Conservation (phyloP, 805 yeast species). For the Debaryomyces hansenii region DNA sequence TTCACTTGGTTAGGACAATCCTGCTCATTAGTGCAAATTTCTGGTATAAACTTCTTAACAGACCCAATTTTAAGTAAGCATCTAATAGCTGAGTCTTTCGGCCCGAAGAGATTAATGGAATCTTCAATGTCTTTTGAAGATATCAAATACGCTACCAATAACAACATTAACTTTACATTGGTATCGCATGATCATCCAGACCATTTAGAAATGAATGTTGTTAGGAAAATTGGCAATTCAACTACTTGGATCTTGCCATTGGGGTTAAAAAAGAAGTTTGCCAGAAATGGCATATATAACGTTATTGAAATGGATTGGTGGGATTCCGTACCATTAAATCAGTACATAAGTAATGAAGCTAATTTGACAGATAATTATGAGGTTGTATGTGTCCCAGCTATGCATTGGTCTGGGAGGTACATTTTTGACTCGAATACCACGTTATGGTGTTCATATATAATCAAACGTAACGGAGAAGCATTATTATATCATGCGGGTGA, state of each 20-base stretch:
- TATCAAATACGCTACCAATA: slow-evolving; percentile 50
- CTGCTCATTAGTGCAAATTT: slow-evolving; percentile 71
- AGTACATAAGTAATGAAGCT: slow-evolving; percentile 38
- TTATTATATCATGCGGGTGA: slow-evolving; percentile 91
- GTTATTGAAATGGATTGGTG: slow-evolving; percentile 90
- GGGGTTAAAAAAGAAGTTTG: slow-evolving; percentile 66
- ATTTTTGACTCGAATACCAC: slow-evolving; percentile 78
- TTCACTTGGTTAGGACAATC: slow-evolving; percentile 95
- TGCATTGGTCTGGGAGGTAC: slow-evolving; percentile 95
- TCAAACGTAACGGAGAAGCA: slow-evolving; percentile 66
- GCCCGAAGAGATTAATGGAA: slow-evolving; percentile 84
- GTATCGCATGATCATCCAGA: slow-evolving; percentile 97
- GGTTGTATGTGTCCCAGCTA: slow-evolving; percentile 86
- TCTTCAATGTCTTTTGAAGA: slow-evolving; percentile 67
- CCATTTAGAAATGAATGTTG: slow-evolving; percentile 72
- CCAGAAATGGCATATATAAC: slow-evolving; percentile 56
- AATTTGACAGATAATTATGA: slow-evolving; percentile 56
- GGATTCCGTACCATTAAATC: slow-evolving; percentile 50
- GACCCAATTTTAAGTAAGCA: slow-evolving; percentile 80
- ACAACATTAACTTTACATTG: slow-evolving; percentile 63
- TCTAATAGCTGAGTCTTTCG: slow-evolving; percentile 60
- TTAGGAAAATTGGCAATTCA: slow-evolving; percentile 50
- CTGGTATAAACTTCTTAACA: slow-evolving; percentile 73
- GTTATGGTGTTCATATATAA: slow-evolving; percentile 85
- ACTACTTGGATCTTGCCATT: slow-evolving; percentile 85